A percentile compares a stretch with the other conserved stretches of the same genome.
phyloP scores from a whole-genome alignment of 345 rosid species.

The Eucalyptus regnans region DNA sequence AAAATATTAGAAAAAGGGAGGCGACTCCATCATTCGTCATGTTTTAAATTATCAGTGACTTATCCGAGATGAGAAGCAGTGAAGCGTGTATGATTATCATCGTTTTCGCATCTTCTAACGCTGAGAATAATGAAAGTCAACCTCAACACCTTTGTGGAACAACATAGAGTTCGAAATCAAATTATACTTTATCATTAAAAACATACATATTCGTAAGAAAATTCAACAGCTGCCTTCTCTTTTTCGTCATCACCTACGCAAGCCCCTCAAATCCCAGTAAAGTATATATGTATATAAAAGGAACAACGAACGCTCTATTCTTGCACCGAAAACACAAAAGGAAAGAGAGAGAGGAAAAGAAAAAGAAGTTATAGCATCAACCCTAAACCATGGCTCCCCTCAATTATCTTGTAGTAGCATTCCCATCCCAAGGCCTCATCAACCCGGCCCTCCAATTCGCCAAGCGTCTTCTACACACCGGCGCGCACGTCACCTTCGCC shows the following conservation, averaged over 20 bases:
- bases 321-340: not conserved
- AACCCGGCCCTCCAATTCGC: conserved; percentile 53
- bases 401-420: conserved; percentile 37
- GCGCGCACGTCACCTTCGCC: conserved; percentile 37
- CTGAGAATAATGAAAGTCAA: not conserved
- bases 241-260: not conserved
- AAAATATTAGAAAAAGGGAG: not conserved
- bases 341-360: not conserved
- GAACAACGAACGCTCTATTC: not conserved
- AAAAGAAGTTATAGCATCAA: not conserved
- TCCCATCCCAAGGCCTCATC: conserved; percentile 56
- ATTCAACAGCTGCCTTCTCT: not conserved
- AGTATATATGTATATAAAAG: not conserved
- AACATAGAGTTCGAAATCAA: not conserved
- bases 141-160: not conserved
- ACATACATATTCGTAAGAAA: not conserved
- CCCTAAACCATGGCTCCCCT: not conserved
- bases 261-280: not conserved
- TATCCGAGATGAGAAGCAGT: not conserved
- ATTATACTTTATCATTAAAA: rapidly evolving
- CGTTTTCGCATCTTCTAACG: not conserved
- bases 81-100: not conserved
- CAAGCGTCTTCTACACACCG: conserved; percentile 33
- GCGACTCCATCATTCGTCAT: not conserved
- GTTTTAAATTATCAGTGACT: not conserved